Conservation (phyloP, 108 stramenopile species). For the Skeletonema menzelii region DNA sequence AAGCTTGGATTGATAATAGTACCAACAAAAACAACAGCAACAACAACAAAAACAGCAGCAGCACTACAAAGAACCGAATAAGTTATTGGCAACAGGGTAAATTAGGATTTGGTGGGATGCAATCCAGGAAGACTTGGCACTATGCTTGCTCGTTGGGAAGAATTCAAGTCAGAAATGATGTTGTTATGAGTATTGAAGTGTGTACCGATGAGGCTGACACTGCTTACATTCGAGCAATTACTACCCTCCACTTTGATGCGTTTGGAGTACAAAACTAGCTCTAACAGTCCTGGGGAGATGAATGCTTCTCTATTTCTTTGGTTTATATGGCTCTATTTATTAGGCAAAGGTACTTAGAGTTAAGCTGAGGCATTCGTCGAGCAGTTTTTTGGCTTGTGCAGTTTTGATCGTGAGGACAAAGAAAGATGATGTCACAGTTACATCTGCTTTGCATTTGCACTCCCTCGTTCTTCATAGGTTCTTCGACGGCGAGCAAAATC, state of each 20-base stretch:
- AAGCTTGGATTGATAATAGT: constrained; percentile 9
- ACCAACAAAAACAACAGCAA: not conserved
- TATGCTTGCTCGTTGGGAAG: constrained; percentile 27
- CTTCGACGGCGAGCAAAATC: too few species aligned
- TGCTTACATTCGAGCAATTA: constrained; percentile 17
- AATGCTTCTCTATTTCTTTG: too few species aligned
- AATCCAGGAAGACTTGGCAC: constrained; percentile 20
- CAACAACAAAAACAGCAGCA: not conserved
- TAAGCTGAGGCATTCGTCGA: too few species aligned
- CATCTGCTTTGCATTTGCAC: too few species aligned
- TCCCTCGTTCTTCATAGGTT: too few species aligned
- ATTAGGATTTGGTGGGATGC: constrained; percentile 7
- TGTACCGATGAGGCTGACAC: constrained; percentile 24
- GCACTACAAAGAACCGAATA: constrained; percentile 12
- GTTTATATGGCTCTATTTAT: too few species aligned
- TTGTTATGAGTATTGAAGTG: constrained; percentile 9
- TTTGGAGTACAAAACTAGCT: too few species aligned
- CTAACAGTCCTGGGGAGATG: too few species aligned
- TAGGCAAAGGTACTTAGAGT: too few species aligned
- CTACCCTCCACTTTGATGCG: constrained; percentile 22
- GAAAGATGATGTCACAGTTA: too few species aligned
- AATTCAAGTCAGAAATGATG: constrained; percentile 21
- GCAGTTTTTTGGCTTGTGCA: too few species aligned
- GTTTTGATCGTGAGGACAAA: too few species aligned
- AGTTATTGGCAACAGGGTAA: constrained; percentile 17